phyloP scores from a whole-genome alignment of 2,329 filamentous ascomycete species.

The Alternaria solani region DNA sequence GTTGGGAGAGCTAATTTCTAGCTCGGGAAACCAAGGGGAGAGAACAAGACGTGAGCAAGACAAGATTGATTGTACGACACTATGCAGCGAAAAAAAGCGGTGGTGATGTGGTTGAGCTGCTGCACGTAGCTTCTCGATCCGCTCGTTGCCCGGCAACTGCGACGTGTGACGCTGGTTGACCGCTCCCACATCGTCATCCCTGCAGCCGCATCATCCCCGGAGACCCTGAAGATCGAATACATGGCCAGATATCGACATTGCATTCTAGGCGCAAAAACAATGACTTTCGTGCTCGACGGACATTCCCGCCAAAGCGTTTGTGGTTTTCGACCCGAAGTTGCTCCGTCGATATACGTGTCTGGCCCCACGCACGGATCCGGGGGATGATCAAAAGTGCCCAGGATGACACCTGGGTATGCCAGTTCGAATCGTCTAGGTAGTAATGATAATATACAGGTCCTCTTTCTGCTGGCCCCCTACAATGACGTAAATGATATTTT shows the following conservation, averaged over 20 bases:
- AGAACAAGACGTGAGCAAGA: slow-evolving; percentile 5
- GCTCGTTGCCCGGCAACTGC: slow-evolving; percentile 36
- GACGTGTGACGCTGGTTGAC: slow-evolving; percentile 27
- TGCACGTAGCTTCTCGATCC: slow-evolving; percentile 36
- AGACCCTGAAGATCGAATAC: slow-evolving; percentile 4
- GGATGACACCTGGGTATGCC: slow-evolving; percentile 3
- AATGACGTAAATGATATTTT: neutral
- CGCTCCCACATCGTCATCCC: slow-evolving; percentile 28
- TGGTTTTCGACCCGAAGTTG: slow-evolving; percentile 4
- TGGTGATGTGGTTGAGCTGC: slow-evolving; percentile 41
- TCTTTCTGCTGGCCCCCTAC: neutral
- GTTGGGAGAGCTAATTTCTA: neutral
- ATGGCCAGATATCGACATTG: neutral
- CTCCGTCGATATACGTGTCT: slow-evolving; percentile 1
- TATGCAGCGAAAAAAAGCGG: slow-evolving; percentile 32
- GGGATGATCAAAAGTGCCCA: neutral
- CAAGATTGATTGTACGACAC: slow-evolving; percentile 19
- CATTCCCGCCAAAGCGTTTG: slow-evolving; percentile 6
- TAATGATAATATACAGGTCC: neutral
- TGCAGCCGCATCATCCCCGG: slow-evolving; percentile 22
- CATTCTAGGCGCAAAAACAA: neutral
- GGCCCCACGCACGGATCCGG: slow-evolving; percentile 2
- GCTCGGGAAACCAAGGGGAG: neutral
- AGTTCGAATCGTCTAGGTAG: neutral
- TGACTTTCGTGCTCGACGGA: neutral